These are phyloP conservation scores for Rhynchospora breviuscula DNA, from an alignment of 176 grass and related monocot genomes.

Conservation along the genomic window DNA sequence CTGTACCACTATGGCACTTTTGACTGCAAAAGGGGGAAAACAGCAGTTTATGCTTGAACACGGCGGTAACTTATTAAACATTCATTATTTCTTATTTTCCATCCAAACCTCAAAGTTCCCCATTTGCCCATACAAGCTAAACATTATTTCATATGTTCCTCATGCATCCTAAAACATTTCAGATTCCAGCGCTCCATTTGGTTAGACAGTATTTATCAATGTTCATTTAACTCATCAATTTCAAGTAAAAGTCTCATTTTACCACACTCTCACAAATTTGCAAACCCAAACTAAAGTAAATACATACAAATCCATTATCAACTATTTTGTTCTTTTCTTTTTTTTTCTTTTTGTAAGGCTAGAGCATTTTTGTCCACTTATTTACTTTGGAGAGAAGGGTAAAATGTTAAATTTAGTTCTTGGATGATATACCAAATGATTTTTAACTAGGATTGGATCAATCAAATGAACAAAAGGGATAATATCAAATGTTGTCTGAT, in stretches of 20 bases:
- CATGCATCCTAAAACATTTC: not conserved
- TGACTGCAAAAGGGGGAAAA: not conserved
- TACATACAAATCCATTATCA: not conserved
- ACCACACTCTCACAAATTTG: not conserved
- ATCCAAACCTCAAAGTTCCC: not conserved
- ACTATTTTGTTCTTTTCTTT: not conserved
- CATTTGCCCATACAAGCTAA: not conserved
- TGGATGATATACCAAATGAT: not conserved
- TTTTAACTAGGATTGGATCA: not conserved
- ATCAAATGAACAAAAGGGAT: not conserved
- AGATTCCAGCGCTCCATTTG: not conserved
- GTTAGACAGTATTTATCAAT: not conserved
- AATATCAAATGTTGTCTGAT: not conserved
- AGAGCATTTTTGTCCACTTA: too few relatives aligned
- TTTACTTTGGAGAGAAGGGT: too few relatives aligned
- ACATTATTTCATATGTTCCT: not conserved
- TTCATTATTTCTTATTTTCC: constrained; percentile 2
- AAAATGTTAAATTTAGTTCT: too few relatives aligned
- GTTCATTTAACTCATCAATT: not conserved
- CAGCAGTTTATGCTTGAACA: not conserved
- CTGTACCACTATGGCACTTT: not conserved
- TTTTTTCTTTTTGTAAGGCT: too few relatives aligned
- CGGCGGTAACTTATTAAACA: not conserved
- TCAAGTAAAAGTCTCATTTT: not conserved
- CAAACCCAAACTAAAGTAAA: not conserved